Evolutionary conservation across 2,329 filamentous ascomycete genomes (phyloP).

Genomic region (Aspergillus jensenii): DNA sequence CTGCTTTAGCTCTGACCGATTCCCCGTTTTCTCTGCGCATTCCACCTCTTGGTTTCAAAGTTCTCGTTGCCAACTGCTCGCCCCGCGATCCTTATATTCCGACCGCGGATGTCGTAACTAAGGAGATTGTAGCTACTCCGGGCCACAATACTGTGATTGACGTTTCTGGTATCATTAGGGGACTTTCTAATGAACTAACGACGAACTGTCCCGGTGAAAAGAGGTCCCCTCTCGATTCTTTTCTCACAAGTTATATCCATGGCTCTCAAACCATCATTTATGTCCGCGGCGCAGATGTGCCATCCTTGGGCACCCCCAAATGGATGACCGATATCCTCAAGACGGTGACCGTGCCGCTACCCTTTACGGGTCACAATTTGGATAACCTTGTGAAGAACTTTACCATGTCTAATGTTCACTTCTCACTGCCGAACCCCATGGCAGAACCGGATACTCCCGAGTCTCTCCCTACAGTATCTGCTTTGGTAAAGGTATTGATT

Average conservation of each 20-base stretch:
- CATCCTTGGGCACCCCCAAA: constrained; percentile 66
- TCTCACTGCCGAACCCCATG: constrained; percentile 76
- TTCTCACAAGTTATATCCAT: constrained; percentile 78
- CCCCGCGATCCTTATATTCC: constrained; percentile 70
- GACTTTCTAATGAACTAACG: constrained; percentile 72
- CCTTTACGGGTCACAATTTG: constrained; percentile 78
- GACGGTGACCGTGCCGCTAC: constrained; percentile 78
- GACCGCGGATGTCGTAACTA: constrained; percentile 73
- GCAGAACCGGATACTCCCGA: constrained; percentile 73
- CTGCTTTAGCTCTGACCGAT: constrained; percentile 69
- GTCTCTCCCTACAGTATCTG: constrained; percentile 75
- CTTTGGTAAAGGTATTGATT: constrained; percentile 76
- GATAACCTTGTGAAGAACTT: constrained; percentile 86
- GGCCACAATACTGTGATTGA: constrained; percentile 66
- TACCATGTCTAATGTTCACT: constrained; percentile 79
- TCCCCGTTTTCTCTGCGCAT: constrained; percentile 76
- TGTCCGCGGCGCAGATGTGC: constrained; percentile 72
- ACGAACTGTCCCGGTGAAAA: constrained; percentile 71
- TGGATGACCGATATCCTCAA: constrained; percentile 82
- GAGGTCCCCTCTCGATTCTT: constrained; percentile 78
- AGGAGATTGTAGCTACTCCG: constrained; percentile 66
- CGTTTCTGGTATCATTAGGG: constrained; percentile 69
- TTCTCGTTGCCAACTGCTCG: constrained; percentile 80
- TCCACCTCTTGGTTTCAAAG: constrained; percentile 78
- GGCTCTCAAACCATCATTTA: constrained; percentile 78